A percentile compares a stretch with the other conserved stretches of the same genome.
Conservation (phyloP, 2,329 filamentous ascomycete species). For the Cordyceps cateniannulata region DNA sequence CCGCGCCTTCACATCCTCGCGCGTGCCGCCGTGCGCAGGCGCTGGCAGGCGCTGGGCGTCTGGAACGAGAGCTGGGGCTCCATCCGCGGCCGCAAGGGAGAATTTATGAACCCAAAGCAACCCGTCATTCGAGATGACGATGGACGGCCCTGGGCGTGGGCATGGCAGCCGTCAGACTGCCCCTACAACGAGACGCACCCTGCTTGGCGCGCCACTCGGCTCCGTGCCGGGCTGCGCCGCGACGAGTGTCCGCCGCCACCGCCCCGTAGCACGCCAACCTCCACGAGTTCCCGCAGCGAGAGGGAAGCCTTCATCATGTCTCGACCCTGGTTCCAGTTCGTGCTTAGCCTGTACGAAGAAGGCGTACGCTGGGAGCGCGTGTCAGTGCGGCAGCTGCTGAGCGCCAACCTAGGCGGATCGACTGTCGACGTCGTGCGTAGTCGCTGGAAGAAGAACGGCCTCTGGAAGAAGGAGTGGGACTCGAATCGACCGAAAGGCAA, state of each 20-base stretch:
- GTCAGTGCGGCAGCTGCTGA: background rate
- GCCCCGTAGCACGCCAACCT: background rate
- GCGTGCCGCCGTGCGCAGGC: background rate
- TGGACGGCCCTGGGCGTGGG: background rate
- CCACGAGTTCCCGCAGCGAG: background rate
- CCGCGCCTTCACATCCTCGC: background rate
- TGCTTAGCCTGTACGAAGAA: background rate
- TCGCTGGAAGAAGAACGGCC: no score
- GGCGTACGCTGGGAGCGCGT: background rate
- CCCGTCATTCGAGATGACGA: background rate
- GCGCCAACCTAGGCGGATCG: background rate
- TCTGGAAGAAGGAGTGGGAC: no score
- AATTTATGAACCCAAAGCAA: background rate
- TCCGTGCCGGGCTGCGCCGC: background rate
- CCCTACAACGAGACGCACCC: background rate
- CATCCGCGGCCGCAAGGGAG: no score
- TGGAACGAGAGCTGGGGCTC: background rate
- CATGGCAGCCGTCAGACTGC: background rate
- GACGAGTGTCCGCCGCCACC: background rate
- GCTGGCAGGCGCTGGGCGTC: background rate
- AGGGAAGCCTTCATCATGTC: background rate
- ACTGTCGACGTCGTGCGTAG: background rate
- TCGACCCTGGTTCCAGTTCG: background rate
- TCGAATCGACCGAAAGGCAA: no score
- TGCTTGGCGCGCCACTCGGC: background rate